These are phyloP conservation scores for Micractinium conductrix DNA, from an alignment of 139 green algal genomes.

Conservation along the genomic window DNA sequence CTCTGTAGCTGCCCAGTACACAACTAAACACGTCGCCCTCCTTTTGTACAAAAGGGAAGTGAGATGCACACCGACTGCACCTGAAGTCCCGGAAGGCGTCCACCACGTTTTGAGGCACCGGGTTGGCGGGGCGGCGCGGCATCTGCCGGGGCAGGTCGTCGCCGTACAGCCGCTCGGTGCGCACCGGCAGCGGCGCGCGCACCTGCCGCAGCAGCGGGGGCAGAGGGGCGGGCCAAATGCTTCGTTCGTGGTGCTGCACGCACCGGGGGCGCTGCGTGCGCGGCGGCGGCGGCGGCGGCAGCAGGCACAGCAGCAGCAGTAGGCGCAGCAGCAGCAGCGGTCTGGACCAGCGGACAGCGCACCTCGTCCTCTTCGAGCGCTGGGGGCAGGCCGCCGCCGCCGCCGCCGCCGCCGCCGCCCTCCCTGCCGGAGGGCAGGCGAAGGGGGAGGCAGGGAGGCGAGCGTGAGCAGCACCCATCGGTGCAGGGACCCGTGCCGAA, in stretches of 20 bases:
- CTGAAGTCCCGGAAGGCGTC: slow-evolving; percentile 74
- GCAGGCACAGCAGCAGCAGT: not conserved
- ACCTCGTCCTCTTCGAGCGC: not conserved
- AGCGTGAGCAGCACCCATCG: too few species aligned
- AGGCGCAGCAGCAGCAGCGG: not conserved
- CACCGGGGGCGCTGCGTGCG: too few species aligned
- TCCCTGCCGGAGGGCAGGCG: not conserved
- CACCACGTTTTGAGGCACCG: slow-evolving; percentile 45
- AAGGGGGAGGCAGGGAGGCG: too few species aligned
- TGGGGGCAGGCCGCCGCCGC: not conserved
- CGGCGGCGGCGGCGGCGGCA: not conserved
- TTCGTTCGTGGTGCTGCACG: too few species aligned
- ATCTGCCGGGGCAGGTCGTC: slow-evolving; percentile 30
- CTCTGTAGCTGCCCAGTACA: too few species aligned
- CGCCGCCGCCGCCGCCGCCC: too few species aligned
- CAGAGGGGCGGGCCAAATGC: not conserved
- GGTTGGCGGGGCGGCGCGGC: slow-evolving; percentile 8
- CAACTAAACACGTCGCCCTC: too few species aligned
- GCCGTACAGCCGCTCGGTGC: slow-evolving; percentile 68
- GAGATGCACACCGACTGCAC: too few species aligned
- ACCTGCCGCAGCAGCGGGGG: not conserved
- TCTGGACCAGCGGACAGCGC: too few species aligned
- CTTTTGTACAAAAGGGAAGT: too few species aligned
- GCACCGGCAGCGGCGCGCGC: slow-evolving; percentile 27
- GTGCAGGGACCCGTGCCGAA: too few species aligned